These are phyloP conservation scores for Nigrospora oryzae DNA, from an alignment of 2,329 filamentous ascomycete species.

Conservation along the genomic window DNA sequence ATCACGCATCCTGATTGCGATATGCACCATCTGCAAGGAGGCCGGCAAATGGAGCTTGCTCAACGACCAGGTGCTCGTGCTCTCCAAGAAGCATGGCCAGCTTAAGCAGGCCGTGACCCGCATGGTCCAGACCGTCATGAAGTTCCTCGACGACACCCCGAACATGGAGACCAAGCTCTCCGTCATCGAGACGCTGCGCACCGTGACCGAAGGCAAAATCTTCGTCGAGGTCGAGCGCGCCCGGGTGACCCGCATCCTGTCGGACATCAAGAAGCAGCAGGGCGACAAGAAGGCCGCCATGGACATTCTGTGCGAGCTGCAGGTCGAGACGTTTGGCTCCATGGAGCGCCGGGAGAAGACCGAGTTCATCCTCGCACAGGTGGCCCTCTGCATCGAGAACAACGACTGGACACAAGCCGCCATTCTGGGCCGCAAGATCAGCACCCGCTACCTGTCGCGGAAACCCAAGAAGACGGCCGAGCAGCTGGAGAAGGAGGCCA, in stretches of 20 bases:
- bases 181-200: slow-evolving; percentile 89
- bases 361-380: slow-evolving; percentile 95
- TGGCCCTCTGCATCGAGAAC: slow-evolving; percentile 87
- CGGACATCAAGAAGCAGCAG: slow-evolving; percentile 94
- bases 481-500: slow-evolving; percentile 83
- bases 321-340: slow-evolving; percentile 97
- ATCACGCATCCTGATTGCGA: slow-evolving; percentile 75
- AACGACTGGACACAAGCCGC: slow-evolving; percentile 93
- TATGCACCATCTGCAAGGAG: slow-evolving; percentile 92
- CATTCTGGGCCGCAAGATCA: slow-evolving; percentile 94
- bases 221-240: slow-evolving; percentile 98
- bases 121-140: slow-evolving; percentile 97
- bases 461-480: slow-evolving; percentile 87
- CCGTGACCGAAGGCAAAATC: slow-evolving; percentile 98
- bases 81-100: slow-evolving; percentile 99
- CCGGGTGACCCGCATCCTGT: slow-evolving; percentile 88
- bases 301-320: slow-evolving; percentile 91
- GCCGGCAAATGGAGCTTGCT: slow-evolving; percentile 87
- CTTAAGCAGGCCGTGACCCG: slow-evolving; percentile 98
- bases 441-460: slow-evolving; percentile 81
- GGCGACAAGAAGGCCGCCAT: slow-evolving; percentile 84
- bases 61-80: slow-evolving; percentile 90
- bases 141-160: slow-evolving; percentile 79
- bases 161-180: slow-evolving; percentile 81
- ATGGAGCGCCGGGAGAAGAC: slow-evolving; percentile 98